Evolutionary conservation across 1,284 basidiomycete species (phyloP).

Genomic region (Tausonia pullulans): DNA sequence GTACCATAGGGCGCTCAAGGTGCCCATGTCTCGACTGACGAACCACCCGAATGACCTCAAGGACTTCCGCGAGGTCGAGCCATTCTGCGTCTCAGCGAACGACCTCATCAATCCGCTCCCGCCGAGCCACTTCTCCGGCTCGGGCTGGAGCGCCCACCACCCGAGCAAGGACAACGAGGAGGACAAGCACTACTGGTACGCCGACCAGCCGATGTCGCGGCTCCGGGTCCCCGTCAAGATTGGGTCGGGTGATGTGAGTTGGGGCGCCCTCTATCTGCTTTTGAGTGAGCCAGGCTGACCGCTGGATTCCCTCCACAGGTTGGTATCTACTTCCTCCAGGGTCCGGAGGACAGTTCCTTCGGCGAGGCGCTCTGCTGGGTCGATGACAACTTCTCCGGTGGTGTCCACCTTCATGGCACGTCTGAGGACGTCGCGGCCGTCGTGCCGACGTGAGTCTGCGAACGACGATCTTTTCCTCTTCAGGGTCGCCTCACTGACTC

Average conservation of each 20-base stretch:
- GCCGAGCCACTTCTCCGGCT: slow-evolving; percentile 73
- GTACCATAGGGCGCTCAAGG: slow-evolving; percentile 36
- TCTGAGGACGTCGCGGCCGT: slow-evolving; percentile 34
- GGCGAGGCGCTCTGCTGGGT: slow-evolving; percentile 43
- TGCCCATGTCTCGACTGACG: slow-evolving; percentile 62
- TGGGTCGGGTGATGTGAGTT: slow-evolving; percentile 62
- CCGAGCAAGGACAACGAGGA: slow-evolving; percentile 43
- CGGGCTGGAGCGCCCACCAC: slow-evolving; percentile 72
- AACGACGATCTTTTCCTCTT: not conserved
- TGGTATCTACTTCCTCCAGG: slow-evolving; percentile 41
- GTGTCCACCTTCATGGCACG: slow-evolving; percentile 37
- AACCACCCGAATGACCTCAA: slow-evolving; percentile 51
- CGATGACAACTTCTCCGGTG: slow-evolving; percentile 41
- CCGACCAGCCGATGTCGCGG: slow-evolving; percentile 60
- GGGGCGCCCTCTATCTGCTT: slow-evolving; percentile 26
- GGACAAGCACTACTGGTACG: slow-evolving; percentile 76
- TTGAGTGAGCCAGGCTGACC: not conserved
- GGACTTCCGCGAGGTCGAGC: slow-evolving; percentile 69
- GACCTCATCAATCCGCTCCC: slow-evolving; percentile 90
- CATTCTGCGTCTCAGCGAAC: slow-evolving; percentile 83
- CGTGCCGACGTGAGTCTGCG: slow-evolving; percentile 34
- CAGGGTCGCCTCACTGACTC: slow-evolving; percentile 7
- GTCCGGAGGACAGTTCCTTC: slow-evolving; percentile 30
- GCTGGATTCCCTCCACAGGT: slow-evolving; percentile 51
- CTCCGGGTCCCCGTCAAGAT: slow-evolving; percentile 63